These are phyloP conservation scores for Macadamia tetraphylla DNA, from an alignment of 164 flowering plant genomes.

Conservation along the genomic window DNA sequence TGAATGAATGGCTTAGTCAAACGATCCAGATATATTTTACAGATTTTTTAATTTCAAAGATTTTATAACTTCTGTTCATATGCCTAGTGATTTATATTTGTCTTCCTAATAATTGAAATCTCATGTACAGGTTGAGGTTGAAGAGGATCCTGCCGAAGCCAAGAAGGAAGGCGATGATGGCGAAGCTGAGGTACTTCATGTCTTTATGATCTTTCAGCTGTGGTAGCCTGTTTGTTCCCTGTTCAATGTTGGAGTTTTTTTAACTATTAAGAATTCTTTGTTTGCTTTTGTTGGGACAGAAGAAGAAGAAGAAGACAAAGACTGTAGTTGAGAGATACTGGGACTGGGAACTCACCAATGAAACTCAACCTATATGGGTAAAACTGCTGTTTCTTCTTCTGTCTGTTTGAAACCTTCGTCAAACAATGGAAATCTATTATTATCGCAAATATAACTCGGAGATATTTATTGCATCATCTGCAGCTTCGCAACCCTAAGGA, in stretches of 20 bases:
- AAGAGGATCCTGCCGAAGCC: conserved; percentile 86
- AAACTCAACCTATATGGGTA: conserved; percentile 95
- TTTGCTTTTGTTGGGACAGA: conserved; percentile 35
- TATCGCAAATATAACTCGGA: background rate
- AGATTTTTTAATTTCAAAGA: background rate
- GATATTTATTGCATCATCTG: background rate
- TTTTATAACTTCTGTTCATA: background rate
- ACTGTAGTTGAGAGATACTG: conserved; percentile 87
- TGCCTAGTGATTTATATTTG: background rate
- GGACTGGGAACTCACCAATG: conserved; percentile 96
- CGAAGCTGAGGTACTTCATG: conserved; percentile 52
- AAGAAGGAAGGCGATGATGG: conserved; percentile 63
- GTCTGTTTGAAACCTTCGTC: background rate
- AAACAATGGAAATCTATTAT: background rate
- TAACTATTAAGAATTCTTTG: background rate
- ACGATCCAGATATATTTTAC: background rate
- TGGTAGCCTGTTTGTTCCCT: background rate
- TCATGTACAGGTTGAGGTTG: conserved; percentile 76
- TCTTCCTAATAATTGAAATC: background rate
- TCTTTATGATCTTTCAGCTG: background rate
- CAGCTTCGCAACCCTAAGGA: conserved; percentile 94
- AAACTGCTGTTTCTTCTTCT: background rate
- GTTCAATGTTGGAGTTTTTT: background rate
- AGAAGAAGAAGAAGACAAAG: conserved; percentile 94
- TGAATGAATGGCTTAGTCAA: background rate